A percentile compares a stretch with the other conserved stretches of the same genome.
These are phyloP conservation scores for Cyclotella cryptica DNA, from an alignment of 108 stramenopile genomes.

Conservation along the genomic window DNA sequence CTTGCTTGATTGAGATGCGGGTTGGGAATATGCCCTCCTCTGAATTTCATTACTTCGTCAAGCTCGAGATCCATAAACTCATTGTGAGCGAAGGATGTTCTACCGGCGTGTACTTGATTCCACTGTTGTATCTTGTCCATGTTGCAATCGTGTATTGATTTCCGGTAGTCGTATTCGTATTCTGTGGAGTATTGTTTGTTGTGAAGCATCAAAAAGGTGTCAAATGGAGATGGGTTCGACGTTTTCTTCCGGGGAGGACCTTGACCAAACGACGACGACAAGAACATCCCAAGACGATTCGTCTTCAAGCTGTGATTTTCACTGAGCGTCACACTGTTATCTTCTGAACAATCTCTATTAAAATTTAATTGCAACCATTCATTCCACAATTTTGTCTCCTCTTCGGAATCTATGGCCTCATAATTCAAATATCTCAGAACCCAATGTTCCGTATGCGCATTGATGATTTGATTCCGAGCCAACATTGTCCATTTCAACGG, in stretches of 20 bases:
- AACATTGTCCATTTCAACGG: constrained; percentile 48
- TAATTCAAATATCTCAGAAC: constrained; percentile 28
- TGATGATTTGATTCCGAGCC: constrained; percentile 23
- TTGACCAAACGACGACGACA: constrained; percentile 24
- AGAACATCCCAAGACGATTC: constrained; percentile 48
- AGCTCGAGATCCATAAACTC: constrained; percentile 43
- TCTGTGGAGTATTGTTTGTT: constrained; percentile 34
- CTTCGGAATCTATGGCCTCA: constrained; percentile 30
- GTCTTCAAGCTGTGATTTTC: constrained; percentile 7
- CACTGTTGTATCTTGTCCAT: constrained; percentile 17
- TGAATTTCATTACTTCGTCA: constrained; percentile 29
- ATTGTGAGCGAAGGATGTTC: constrained; percentile 30
- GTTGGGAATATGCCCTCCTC: constrained; percentile 25
- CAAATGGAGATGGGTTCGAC: constrained; percentile 2
- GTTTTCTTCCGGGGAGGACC: neutral
- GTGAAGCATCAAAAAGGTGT: constrained; percentile 13
- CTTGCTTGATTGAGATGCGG: neutral
- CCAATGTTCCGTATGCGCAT: constrained; percentile 47
- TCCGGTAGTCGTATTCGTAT: constrained; percentile 14
- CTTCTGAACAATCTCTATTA: constrained; percentile 7
- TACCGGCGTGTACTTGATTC: constrained; percentile 36
- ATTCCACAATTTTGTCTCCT: constrained; percentile 14
- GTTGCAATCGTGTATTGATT: constrained; percentile 38
- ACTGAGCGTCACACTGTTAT: neutral
- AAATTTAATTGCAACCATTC: constrained; percentile 25